Evolutionary conservation across 1,139 yeast species (phyloP).

Genomic region (Debaryomycetaceae sp.): DNA sequence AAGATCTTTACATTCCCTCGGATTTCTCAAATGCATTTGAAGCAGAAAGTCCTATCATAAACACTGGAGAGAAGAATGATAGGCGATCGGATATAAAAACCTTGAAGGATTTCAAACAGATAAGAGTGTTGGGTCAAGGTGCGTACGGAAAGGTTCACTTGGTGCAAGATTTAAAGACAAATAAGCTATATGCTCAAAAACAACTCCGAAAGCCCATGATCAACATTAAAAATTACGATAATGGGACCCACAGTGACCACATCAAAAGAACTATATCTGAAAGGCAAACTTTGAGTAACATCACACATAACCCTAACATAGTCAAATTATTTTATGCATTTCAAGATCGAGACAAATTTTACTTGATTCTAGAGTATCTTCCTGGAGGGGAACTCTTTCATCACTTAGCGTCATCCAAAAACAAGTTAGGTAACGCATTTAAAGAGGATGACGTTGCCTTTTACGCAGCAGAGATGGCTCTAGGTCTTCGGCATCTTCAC

Average conservation of each 20-base stretch:
- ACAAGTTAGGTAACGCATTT: conserved; percentile 23
- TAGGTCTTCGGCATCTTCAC: conserved; percentile 29
- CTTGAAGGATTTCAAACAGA: conserved; percentile 30
- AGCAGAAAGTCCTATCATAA: conserved; percentile 4
- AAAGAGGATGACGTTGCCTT: conserved; percentile 32
- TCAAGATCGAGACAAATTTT: conserved; percentile 31
- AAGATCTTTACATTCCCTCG: conserved; percentile 18
- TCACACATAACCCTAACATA: conserved; percentile 40
- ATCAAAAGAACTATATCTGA: conserved; percentile 65
- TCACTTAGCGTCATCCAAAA: conserved; percentile 24
- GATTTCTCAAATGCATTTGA: conserved; percentile 13
- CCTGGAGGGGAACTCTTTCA: conserved; percentile 38
- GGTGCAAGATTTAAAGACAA: conserved; percentile 31
- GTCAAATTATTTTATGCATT: conserved; percentile 33
- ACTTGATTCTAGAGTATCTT: conserved; percentile 30
- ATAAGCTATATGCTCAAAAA: conserved; percentile 38
- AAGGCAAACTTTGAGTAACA: conserved; percentile 61
- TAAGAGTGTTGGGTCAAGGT: conserved; percentile 41
- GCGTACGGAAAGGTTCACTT: conserved; percentile 42
- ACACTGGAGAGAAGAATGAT: background rate
- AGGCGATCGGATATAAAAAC: conserved; percentile 5
- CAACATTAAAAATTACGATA: conserved; percentile 10
- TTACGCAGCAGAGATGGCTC: conserved; percentile 33
- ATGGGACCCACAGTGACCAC: conserved; percentile 11
- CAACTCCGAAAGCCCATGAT: conserved; percentile 37